Base-by-base conservation (phyloP, 2,329 filamentous ascomycete species). In the Malbranchea zuffiana region DNA sequence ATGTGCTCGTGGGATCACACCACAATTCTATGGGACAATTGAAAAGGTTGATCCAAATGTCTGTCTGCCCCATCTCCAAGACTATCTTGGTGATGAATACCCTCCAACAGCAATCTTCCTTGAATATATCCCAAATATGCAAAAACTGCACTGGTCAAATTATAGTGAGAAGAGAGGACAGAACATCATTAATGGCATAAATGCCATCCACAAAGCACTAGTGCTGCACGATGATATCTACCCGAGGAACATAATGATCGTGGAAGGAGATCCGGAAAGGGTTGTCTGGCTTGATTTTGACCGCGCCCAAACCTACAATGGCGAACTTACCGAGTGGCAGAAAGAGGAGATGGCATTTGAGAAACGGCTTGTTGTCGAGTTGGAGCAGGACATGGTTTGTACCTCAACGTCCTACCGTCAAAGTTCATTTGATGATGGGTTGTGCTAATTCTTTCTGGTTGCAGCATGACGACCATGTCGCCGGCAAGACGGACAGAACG, bases 211-310 rank as follows among this genome's bases (percentile, higher is more conserved):
- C 18, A 30, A 33, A 8, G 50, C 48, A n/a, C 19, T 41, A 4
- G 33, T 53, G 16, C 27, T 42, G n/a, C 49, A 53, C 24, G 35
- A 31, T 21, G 49, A 53, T 39, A 37, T 51, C 3, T 46, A 50
- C 17, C 49, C 51, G 1, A 51, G 46, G 27, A 50, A 51, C 36
- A 49, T 55, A 32, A 44, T 55, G 15, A 23, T 50, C 24, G 41
- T 50, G 2, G 37, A 40, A 33, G 46, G 39, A 3, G 35, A 42
- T 5, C 28, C 31, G 20, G 35, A 38, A 19, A 40, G 44, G 20
- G 31, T 47, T 5, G 42, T 53, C 11, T 52, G 43, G 47, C 32
- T 52, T 19, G 47, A 50, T 43, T 53, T 54, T 30, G 46, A 54
- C 39, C 41, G 49, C 32, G 43, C 45, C 4, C 21, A 24, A n/a